A percentile compares a stretch with the other conserved stretches of the same genome.
These are phyloP conservation scores for Filosporella fistucella DNA, from an alignment of 495 filamentous ascomycete genomes.

Conservation along the genomic window DNA sequence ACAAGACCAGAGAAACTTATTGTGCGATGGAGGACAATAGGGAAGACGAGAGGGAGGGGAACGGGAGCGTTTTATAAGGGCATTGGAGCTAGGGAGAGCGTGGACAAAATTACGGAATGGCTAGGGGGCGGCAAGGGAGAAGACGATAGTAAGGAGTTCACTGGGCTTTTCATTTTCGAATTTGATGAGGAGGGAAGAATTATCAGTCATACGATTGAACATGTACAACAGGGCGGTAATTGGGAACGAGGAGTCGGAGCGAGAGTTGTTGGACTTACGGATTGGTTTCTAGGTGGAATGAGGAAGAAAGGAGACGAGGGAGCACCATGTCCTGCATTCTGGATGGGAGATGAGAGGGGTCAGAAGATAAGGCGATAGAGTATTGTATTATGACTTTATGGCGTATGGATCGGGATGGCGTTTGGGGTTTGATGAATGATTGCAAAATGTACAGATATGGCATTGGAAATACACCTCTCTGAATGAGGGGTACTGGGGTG, in stretches of 20 bases:
- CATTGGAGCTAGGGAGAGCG: conserved; percentile 33
- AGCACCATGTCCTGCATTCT: conserved; percentile 23
- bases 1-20: conserved; percentile 65
- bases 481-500: no score
- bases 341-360: conserved; percentile 38
- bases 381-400: background rate
- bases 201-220: conserved; percentile 85
- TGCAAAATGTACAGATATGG: no score
- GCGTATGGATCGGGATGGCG: no score
- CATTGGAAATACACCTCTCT: no score
- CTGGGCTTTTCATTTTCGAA: conserved; percentile 87
- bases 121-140: conserved; percentile 31
- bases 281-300: conserved; percentile 75
- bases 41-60: conserved; percentile 29
- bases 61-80: conserved; percentile 36
- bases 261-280: conserved; percentile 78
- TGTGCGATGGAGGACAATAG: conserved; percentile 71
- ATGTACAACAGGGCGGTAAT: conserved; percentile 72
- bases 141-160: conserved; percentile 55
- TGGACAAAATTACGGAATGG: conserved; percentile 47
- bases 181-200: conserved; percentile 90
- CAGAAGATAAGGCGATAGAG: conserved; percentile 33
- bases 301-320: conserved; percentile 32
- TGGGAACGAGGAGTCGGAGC: conserved; percentile 60
- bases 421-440: no score